Evolutionary conservation across 202 grass and related monocot genomes (phyloP).

Genomic region (Schoenoplectus triqueter): DNA sequence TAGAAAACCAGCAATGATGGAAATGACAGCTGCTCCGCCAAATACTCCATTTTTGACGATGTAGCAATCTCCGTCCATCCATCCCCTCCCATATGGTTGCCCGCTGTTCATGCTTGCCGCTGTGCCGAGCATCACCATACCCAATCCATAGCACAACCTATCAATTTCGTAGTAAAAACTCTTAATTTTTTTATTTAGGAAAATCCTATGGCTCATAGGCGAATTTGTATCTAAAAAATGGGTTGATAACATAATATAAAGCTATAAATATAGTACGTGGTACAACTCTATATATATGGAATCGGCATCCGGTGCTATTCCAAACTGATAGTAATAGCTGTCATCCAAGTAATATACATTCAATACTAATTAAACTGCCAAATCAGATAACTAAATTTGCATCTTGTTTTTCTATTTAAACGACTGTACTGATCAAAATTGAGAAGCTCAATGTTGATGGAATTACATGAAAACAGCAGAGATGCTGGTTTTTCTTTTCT

Average conservation of each 20-base stretch:
- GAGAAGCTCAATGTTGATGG: not conserved
- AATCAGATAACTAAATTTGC: not conserved
- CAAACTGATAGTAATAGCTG: not conserved
- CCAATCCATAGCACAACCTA: constrained; percentile 70
- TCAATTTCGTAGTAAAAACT: not conserved
- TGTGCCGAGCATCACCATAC: constrained; percentile 50
- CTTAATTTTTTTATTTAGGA: not conserved
- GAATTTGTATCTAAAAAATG: not conserved
- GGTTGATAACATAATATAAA: not conserved
- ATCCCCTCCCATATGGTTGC: constrained; percentile 78
- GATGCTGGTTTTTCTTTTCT: not conserved
- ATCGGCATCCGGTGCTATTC: not conserved
- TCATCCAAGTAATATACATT: not conserved
- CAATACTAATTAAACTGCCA: not conserved
- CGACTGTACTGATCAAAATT: not conserved
- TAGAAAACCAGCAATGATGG: constrained; percentile 46
- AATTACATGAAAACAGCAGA: not conserved
- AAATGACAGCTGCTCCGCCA: constrained; percentile 50
- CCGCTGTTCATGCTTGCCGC: constrained; percentile 86
- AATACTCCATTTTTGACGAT: constrained; percentile 66
- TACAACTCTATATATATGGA: not conserved
- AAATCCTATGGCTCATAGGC: not conserved
- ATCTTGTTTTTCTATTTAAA: not conserved
- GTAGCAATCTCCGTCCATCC: constrained; percentile 97
- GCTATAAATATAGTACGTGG: no score